Conservation (phyloP, 2,329 filamentous ascomycete genomes). For the Ceratocystis diversiconidia region DNA sequence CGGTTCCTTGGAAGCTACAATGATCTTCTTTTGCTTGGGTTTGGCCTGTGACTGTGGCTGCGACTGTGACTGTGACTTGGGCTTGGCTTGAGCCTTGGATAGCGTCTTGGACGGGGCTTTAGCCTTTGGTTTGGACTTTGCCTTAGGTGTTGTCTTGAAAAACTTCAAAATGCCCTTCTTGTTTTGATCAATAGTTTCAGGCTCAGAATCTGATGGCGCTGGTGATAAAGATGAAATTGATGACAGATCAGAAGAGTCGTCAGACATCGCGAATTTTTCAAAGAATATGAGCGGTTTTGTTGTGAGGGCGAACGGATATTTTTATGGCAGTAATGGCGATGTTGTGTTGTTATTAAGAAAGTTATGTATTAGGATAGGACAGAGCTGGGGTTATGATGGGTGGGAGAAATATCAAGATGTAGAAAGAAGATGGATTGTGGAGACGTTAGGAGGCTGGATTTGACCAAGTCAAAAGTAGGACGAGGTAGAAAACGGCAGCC, state of each 20-base stretch:
- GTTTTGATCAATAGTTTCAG: constrained; percentile 40
- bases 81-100: constrained; percentile 23
- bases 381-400: background rate
- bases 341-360: constrained; percentile 4
- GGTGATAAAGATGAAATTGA: constrained; percentile 38
- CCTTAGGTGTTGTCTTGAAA: constrained; percentile 30
- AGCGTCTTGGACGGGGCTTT: constrained; percentile 20
- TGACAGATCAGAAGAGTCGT: constrained; percentile 50
- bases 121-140: constrained; percentile 25
- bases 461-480: constrained; percentile 14
- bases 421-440: constrained; percentile 15
- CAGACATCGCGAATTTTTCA: constrained; percentile 25
- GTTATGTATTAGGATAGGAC: background rate
- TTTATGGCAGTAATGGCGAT: background rate
- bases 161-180: constrained; percentile 52
- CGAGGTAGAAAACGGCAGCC: constrained; percentile 13
- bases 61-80: constrained; percentile 30
- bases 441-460: constrained; percentile 15
- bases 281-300: background rate
- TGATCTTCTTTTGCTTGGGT: constrained; percentile 21
- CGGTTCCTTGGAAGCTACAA: constrained; percentile 30
- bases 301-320: background rate
- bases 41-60: background rate
- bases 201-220: constrained; percentile 32
- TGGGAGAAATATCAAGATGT: background rate